Evolutionary conservation across 306 rosid genomes (phyloP).

Genomic region (Canavalia ensiformis): DNA sequence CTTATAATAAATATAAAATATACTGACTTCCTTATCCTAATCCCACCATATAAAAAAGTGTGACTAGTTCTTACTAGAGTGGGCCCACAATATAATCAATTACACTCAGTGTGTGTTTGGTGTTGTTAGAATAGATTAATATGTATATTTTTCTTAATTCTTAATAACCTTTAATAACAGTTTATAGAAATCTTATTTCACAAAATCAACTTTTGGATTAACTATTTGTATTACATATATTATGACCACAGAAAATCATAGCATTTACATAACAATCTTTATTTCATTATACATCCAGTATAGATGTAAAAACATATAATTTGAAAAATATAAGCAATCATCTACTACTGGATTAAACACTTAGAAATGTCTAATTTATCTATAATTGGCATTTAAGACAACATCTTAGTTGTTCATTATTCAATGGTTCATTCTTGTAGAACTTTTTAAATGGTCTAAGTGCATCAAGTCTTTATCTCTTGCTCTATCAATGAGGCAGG

Average conservation of each 20-base stretch:
- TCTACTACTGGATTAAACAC: neutral
- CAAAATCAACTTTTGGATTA: neutral
- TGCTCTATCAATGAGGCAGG: too few species aligned
- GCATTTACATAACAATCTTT: neutral
- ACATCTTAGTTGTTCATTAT: neutral
- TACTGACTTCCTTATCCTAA: slow-evolving; percentile 1
- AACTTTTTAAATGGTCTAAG: too few species aligned
- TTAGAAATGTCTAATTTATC: neutral
- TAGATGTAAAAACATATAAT: too few species aligned
- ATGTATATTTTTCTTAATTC: too few species aligned
- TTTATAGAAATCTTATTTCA: neutral
- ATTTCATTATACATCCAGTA: too few species aligned
- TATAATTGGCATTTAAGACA: neutral
- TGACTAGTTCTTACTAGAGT: slow-evolving; percentile 21
- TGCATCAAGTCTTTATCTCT: too few species aligned
- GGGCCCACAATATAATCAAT: neutral
- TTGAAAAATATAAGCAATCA: neutral
- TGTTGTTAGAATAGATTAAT: too few species aligned
- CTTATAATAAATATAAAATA: slow-evolving; percentile 10
- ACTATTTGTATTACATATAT: neutral
- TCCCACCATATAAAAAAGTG: neutral
- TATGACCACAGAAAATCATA: neutral
- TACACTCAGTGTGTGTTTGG: neutral
- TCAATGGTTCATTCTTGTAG: neutral
- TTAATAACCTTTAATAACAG: neutral